Base-by-base conservation (phyloP, 352 stramenopile species). In the Thraustochytrium sp. region DNA sequence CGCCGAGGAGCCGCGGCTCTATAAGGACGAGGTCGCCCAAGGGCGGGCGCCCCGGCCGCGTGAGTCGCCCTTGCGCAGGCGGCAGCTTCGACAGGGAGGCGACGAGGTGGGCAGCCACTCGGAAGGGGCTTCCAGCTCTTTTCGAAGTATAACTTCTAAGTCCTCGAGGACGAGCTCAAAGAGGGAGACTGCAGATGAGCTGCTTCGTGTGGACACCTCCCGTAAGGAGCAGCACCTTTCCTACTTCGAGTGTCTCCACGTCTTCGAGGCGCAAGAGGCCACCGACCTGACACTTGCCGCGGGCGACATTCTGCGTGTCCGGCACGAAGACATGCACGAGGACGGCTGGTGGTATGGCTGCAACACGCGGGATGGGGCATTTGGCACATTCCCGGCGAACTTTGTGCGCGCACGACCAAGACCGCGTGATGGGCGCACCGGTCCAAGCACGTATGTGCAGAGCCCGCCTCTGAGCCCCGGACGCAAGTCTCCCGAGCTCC, bases 281-380 rank as follows among this genome's bases (percentile, higher is more conserved):
- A 21, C 23, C 4, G 62, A 75, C 26, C 26, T 75, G 9, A 5
- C 62, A 2, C 11, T 75, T 3, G 1, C 5, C 23, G n/a, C 9
- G 11, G 62, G 31, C 36, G 62, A 75, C 2, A n/a, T 75, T 16
- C 4, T 75, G 29, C 37, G 62, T 26, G 62, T 75, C 36, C 40
- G n/a, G 23, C 18, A 31, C 3, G 11, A 26, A 3, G 62, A 75
- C 23, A 53, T 75, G 62, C 37, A 75, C 34, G 36, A 49, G 31
- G 40, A 54, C 44, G 62, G 62, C 11, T 75, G 62, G 62, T 75
- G 62, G 62, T 75, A 54, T n/a, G 62, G 62, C 16, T 54, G 40
- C 44, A 9, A 16, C 62, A 51, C 40, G 8, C n/a, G 36, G 4
- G 40, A 51, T 9, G 62, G 62, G 4, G 29, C 21, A 16, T 54